Evolutionary conservation across 179 eudicot genomes (phyloP).

Genomic region (Vitellaria paradoxa): DNA sequence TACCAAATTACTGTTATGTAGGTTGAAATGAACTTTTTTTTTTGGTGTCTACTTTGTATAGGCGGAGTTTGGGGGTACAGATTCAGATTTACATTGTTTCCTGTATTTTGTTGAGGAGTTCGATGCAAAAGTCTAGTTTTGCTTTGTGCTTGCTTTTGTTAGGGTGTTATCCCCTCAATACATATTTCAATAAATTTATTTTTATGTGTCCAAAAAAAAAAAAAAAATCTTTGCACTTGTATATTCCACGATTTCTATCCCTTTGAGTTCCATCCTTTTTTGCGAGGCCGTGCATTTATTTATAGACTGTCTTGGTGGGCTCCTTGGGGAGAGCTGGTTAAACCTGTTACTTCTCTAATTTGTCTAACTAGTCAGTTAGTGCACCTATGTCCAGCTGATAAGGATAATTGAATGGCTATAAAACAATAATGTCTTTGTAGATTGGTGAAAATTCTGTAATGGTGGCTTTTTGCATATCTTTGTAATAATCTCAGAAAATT

Average conservation of each 20-base stretch:
- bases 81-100: too few species aligned
- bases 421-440: not conserved
- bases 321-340: not conserved
- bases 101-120: too few species aligned
- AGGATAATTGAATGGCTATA: not conserved
- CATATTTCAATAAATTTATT: too few species aligned
- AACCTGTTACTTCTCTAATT: not conserved
- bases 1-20: too few species aligned
- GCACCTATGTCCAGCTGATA: not conserved
- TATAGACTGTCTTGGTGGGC: not conserved
- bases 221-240: not conserved
- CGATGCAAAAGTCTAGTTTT: too few species aligned
- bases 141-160: too few species aligned
- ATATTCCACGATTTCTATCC: not conserved
- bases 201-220: too few species aligned
- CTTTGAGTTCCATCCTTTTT: not conserved
- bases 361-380: not conserved
- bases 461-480: slow-evolving; percentile 3
- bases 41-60: too few species aligned
- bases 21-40: too few species aligned
- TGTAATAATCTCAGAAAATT: not conserved
- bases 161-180: too few species aligned
- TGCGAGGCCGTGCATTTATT: not conserved
- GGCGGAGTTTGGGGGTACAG: too few species aligned
- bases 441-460: not conserved